These are phyloP conservation scores for Cercospora beticola DNA, from an alignment of 2,329 filamentous ascomycete genomes.

Conservation along the genomic window DNA sequence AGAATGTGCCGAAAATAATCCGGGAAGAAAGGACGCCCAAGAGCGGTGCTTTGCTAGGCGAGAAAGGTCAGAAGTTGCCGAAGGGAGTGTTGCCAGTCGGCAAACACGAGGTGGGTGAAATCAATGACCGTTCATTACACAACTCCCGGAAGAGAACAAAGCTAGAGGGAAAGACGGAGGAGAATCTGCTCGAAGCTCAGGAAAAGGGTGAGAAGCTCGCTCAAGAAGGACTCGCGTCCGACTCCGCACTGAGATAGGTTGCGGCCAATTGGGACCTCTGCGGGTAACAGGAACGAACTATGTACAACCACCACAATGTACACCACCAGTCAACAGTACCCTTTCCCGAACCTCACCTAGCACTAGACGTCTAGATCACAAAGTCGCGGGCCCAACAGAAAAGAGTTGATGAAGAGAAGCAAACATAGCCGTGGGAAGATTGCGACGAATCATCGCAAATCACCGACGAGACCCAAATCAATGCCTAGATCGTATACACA, in stretches of 20 bases:
- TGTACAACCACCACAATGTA: not conserved
- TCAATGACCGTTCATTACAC: slow-evolving; percentile 31
- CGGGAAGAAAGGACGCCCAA: slow-evolving; percentile 26
- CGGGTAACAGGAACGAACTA: not conserved
- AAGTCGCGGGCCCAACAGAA: no score
- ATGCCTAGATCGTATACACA: no score
- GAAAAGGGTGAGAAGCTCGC: slow-evolving; percentile 29
- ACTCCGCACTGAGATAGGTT: slow-evolving; percentile 19
- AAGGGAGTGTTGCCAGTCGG: slow-evolving; percentile 37
- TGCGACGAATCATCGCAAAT: no score
- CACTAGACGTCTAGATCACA: no score
- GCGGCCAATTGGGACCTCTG: not conserved
- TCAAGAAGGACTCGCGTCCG: slow-evolving; percentile 23
- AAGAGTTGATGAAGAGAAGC: no score
- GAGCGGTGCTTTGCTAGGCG: slow-evolving; percentile 30
- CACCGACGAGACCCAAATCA: no score
- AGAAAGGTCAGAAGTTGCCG: slow-evolving; percentile 37
- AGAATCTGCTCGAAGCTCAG: slow-evolving; percentile 31
- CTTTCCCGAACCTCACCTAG: no score
- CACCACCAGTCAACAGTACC: not conserved
- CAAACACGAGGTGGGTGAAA: slow-evolving; percentile 34
- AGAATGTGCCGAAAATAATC: slow-evolving; percentile 26
- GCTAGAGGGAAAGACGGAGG: slow-evolving; percentile 31
- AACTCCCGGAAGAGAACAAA: slow-evolving; percentile 33
- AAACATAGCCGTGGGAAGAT: no score